Base-by-base conservation (phyloP, 2,329 filamentous ascomycete genomes). In the Alternaria atra region DNA sequence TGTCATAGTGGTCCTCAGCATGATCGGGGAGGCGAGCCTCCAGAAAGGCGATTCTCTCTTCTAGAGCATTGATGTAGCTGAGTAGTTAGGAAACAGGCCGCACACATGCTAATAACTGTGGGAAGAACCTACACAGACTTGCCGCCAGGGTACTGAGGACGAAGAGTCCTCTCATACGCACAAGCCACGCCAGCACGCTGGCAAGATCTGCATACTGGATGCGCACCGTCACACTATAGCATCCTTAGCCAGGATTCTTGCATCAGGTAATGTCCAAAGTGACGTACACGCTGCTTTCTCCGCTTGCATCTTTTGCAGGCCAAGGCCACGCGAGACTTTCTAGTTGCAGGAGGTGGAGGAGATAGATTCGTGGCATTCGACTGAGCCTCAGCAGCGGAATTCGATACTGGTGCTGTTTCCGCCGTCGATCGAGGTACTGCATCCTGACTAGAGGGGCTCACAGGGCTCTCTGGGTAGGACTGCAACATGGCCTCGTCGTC, bases 281-380 rank as follows among this genome's bases (percentile, higher is more conserved):
- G 47, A 39, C 68, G 56, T 65, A 73, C 71, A 52, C 63, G 64
- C 43, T 73, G 71, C 52, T 73, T 73, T 53, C 71, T 63, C 12
- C 71, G 60, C 51, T 73, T 73, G 44, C 71, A 73, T 60, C 69
- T 63, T 54, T 68, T 68, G 51, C 70, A 73, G 12, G 71, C 71
- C 52, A 72, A 58, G 10, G 64, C 68, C 20, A 71, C 67, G 5
- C 71, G 69, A 52, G 62, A 56, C 57, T 68, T 63, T 7, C 68
- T 67, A 30, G 63, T 40, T 25, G 58, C 53, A 43, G 55, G 53
- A 13, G 44, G 13, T 20, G 54, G 44, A 29, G 56, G 20, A 20
- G 20, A 20, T 20, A 20, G 12, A 29, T 42, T 59, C 27, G 56
- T 29, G 13, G 34, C 52, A 52, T 60, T 48, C 34, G 58, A 48